phyloP scores from a whole-genome alignment of 2,329 filamentous ascomycete species.

The Camptophora hylomeconis region DNA sequence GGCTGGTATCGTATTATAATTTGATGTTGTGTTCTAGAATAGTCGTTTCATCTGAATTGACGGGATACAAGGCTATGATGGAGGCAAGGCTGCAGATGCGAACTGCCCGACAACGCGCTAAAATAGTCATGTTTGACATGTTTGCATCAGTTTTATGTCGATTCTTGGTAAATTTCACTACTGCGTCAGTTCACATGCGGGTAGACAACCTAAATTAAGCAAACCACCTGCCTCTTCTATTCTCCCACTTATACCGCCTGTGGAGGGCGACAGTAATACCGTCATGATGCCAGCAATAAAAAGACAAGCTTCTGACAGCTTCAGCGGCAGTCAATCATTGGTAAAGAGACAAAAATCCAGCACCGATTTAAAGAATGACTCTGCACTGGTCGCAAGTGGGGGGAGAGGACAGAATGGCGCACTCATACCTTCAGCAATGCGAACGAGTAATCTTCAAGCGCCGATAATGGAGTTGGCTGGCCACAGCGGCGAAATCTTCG shows the following conservation, averaged over 20 bases:
- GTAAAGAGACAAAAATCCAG: slow-evolving; percentile 81
- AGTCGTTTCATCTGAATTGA: too few species aligned
- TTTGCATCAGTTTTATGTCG: too few species aligned
- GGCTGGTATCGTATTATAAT: too few species aligned
- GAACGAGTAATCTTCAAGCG: slow-evolving; percentile 72
- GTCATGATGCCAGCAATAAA: slow-evolving; percentile 78
- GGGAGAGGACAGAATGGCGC: slow-evolving; percentile 41
- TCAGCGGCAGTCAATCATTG: slow-evolving; percentile 59
- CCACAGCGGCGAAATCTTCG: slow-evolving; percentile 72
- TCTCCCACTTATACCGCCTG: too few species aligned
- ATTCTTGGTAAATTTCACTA: too few species aligned
- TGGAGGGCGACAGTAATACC: too few species aligned
- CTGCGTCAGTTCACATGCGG: slow-evolving; percentile 3
- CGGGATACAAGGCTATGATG: too few species aligned
- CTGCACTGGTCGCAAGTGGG: slow-evolving; percentile 44
- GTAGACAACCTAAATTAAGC: slow-evolving; percentile 3
- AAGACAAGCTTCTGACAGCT: slow-evolving; percentile 74
- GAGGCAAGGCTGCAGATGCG: too few species aligned
- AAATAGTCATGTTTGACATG: too few species aligned
- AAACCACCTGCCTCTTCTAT: too few species aligned
- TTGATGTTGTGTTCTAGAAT: too few species aligned
- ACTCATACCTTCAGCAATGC: slow-evolving; percentile 54
- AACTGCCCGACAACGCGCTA: too few species aligned
- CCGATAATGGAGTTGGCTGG: slow-evolving; percentile 85
- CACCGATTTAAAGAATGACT: slow-evolving; percentile 37